Evolutionary conservation across 1,284 basidiomycete species (phyloP), one percentile per base, ranked within the genome.

Genomic region (Leccinum colubrinum): DNA sequence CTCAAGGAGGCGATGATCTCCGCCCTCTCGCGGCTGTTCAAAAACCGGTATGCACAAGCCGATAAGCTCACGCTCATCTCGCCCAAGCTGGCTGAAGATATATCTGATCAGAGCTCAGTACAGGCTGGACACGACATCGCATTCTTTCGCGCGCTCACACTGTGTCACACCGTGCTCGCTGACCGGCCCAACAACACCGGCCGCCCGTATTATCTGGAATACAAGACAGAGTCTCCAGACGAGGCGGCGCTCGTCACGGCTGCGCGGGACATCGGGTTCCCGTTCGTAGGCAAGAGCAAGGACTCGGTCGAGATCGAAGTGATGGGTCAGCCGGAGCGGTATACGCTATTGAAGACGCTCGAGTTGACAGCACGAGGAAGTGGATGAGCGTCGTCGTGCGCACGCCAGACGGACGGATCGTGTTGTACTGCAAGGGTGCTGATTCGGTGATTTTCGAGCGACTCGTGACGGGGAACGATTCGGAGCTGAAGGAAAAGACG

Each of bases 141-240:
- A 6, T 98, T 98, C 78, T 98, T 97, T 81, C 85, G 91, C 17
- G 94, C 94, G 0, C 81, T 98, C 12, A 94, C 95, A 0, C 75
- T 98, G 17, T 98, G 97, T 70, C 97, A 98, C 74, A 91, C 89
- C n/a, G 96, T 97, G 30, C 83, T 98, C 14, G 82, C 93, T 1
- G 93, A 95, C 68, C 83, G 81, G 60, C 84, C 90, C 0, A 86
- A 91, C 35, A 83, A 86, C 7, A 75, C 84, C 64, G 78, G 80
- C 51, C 78, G 87, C 14, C 93, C 92, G 0, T 88, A 81, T 74
- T 75, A 80, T 4, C 76, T 98, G 65, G 88, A 93, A 61, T 98
- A 98, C 82, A 98, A 98, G 78, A 95, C 96, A 6, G 95, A 98
- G 77, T 93, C 90, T 3, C 94, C 95, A 0, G 96, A 98, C 73